Evolutionary conservation across 352 stramenopile species (phyloP).

Genomic region (Globisporangium emineosum): DNA sequence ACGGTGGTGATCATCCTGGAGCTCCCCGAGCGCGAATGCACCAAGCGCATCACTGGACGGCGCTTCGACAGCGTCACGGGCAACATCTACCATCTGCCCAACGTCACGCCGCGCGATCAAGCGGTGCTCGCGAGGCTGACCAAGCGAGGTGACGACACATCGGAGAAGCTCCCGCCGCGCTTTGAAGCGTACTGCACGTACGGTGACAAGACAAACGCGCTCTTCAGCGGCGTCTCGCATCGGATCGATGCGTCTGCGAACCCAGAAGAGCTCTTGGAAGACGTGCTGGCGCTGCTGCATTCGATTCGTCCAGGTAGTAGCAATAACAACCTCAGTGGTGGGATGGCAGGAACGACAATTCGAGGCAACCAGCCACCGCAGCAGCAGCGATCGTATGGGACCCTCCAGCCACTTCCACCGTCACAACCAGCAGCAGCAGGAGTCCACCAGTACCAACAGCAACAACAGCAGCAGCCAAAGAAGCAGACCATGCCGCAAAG

Average conservation of each 20-base stretch:
- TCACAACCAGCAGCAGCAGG: background rate
- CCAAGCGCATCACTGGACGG: slow-evolving; percentile 45
- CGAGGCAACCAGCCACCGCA: slow-evolving; percentile 9
- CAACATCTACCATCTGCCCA: slow-evolving; percentile 57
- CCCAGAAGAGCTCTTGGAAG: slow-evolving; percentile 33
- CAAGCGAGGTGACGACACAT: slow-evolving; percentile 49
- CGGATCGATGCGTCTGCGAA: slow-evolving; percentile 38
- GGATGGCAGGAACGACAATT: slow-evolving; percentile 1
- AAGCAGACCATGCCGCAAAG: slow-evolving; percentile 33
- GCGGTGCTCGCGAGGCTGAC: slow-evolving; percentile 51
- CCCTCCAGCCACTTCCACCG: background rate
- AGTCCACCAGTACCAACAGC: slow-evolving; percentile 8
- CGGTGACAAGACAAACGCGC: slow-evolving; percentile 47
- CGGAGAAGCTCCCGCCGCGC: slow-evolving; percentile 50
- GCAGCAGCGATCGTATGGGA: background rate
- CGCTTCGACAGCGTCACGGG: slow-evolving; percentile 60
- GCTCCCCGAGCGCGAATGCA: slow-evolving; percentile 41
- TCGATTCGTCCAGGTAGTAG: slow-evolving; percentile 21
- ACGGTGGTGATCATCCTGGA: slow-evolving; percentile 58
- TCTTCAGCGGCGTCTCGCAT: slow-evolving; percentile 42
- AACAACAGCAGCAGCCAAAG: slow-evolving; percentile 27
- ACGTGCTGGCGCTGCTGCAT: slow-evolving; percentile 39
- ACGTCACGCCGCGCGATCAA: slow-evolving; percentile 35
- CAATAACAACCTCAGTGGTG: slow-evolving; percentile 6
- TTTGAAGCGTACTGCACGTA: slow-evolving; percentile 67